Evolutionary conservation across 1,139 yeast species (phyloP).

Genomic region (Tardiomyces depauwii): DNA sequence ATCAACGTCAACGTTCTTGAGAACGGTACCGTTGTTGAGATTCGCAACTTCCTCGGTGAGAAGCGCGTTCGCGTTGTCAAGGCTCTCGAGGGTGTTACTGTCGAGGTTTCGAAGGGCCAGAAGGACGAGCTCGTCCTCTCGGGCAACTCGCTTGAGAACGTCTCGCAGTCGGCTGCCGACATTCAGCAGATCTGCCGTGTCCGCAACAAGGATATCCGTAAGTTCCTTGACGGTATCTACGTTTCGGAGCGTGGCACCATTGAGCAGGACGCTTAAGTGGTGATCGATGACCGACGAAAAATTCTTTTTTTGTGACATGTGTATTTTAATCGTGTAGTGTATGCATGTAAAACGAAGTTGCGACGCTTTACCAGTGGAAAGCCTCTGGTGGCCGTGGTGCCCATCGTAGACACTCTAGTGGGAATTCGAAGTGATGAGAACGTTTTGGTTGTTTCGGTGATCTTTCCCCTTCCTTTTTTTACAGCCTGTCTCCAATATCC

Average conservation of each 20-base stretch:
- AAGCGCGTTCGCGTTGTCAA: conserved; percentile 77
- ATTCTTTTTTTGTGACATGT: not conserved
- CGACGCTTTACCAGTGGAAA: not conserved
- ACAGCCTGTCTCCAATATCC: too few relatives aligned
- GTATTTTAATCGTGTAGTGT: not conserved
- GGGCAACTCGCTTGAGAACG: conserved; percentile 97
- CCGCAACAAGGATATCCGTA: conserved; percentile 99
- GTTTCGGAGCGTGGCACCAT: conserved; percentile 94
- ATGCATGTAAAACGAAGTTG: conserved; percentile 1
- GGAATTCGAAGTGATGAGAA: conserved; percentile 2
- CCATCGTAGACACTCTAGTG: not conserved
- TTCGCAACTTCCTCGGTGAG: conserved; percentile 98
- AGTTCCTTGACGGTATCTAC: conserved; percentile 98
- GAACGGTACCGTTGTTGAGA: conserved; percentile 72
- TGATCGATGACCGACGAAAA: not conserved
- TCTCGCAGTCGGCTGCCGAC: conserved; percentile 98
- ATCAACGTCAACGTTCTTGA: conserved; percentile 91
- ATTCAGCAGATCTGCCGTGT: conserved; percentile 97
- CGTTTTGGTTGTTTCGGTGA: conserved; percentile 1
- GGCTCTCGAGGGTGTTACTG: conserved; percentile 80
- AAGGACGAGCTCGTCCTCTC: conserved; percentile 89
- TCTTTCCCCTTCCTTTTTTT: too few relatives aligned
- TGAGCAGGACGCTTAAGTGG: conserved; percentile 45
- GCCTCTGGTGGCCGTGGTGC: not conserved
- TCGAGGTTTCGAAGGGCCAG: conserved; percentile 69